These are phyloP conservation scores for Penicillium lividum DNA, from an alignment of 495 filamentous ascomycete genomes.

Conservation along the genomic window DNA sequence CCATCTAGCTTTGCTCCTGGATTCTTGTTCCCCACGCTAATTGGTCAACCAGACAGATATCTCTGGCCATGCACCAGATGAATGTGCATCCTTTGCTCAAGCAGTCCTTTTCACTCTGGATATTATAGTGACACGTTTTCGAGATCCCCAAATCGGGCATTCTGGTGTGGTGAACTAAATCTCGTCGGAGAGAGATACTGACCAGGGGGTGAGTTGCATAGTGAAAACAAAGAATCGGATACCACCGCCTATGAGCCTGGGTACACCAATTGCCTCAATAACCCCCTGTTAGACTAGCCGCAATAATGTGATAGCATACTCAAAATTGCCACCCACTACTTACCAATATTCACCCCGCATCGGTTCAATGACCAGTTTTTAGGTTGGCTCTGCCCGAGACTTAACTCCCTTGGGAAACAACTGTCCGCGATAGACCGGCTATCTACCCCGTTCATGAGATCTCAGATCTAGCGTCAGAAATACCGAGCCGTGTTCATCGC, in stretches of 20 bases:
- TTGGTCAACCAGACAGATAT: background rate
- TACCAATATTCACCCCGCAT: background rate
- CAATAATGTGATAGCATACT: background rate
- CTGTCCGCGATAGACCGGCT: background rate
- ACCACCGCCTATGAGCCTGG: background rate
- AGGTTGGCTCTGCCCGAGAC: background rate
- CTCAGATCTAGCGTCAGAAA: background rate
- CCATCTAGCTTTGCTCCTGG: background rate
- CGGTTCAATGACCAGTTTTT: background rate
- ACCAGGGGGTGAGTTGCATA: background rate
- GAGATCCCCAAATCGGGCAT: background rate
- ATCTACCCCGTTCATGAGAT: background rate
- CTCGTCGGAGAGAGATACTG: background rate
- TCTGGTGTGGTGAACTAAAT: background rate
- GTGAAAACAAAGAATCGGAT: conserved; percentile 3
- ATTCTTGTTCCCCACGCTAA: background rate
- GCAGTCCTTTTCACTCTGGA: background rate
- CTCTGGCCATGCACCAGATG: background rate
- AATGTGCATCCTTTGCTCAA: background rate
- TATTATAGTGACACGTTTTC: background rate
- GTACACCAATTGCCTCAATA: background rate
- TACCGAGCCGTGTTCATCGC: background rate
- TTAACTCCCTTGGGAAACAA: background rate
- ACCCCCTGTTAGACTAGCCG: background rate
- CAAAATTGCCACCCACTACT: background rate